Evolutionary conservation across 139 green algal species (phyloP).

Genomic region (Protoeuglena noctilucae): DNA sequence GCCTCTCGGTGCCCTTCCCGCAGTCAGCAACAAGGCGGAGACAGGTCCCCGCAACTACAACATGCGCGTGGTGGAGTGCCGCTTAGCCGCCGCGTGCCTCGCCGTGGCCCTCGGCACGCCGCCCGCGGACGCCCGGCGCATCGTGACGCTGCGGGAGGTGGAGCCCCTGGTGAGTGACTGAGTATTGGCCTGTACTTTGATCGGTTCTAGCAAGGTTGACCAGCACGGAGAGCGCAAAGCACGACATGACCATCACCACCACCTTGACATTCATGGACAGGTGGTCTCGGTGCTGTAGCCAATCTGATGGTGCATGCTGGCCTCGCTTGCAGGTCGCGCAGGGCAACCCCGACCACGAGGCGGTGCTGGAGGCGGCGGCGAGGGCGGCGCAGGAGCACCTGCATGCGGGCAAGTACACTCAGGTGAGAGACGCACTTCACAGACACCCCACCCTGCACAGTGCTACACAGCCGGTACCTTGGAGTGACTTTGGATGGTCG

Average conservation of each 20-base stretch:
- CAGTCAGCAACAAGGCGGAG: slow-evolving; percentile 82
- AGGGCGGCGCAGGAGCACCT: slow-evolving; percentile 37
- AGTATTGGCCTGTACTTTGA: no score
- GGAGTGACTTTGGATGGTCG: no score
- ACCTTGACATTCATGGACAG: no score
- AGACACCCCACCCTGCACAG: neutral
- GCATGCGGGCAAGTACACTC: slow-evolving; percentile 34
- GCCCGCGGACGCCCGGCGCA: slow-evolving; percentile 7
- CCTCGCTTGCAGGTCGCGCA: neutral
- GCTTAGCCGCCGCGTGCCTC: slow-evolving; percentile 62
- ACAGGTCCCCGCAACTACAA: slow-evolving; percentile 66
- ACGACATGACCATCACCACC: no score
- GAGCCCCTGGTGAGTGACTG: slow-evolving; percentile 30
- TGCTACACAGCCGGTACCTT: neutral
- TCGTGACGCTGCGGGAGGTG: slow-evolving; percentile 27
- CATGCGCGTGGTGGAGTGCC: slow-evolving; percentile 87
- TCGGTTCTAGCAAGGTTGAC: no score
- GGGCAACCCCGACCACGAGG: slow-evolving; percentile 7
- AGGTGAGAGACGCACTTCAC: neutral
- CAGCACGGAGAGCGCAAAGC: no score
- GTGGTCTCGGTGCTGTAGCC: no score
- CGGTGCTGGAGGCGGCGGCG: neutral
- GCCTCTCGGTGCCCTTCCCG: no score
- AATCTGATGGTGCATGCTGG: no score
- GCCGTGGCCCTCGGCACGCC: slow-evolving; percentile 35